Conservation (phyloP, 768 basidiomycete genomes). For the Cubamyces lactineus region DNA sequence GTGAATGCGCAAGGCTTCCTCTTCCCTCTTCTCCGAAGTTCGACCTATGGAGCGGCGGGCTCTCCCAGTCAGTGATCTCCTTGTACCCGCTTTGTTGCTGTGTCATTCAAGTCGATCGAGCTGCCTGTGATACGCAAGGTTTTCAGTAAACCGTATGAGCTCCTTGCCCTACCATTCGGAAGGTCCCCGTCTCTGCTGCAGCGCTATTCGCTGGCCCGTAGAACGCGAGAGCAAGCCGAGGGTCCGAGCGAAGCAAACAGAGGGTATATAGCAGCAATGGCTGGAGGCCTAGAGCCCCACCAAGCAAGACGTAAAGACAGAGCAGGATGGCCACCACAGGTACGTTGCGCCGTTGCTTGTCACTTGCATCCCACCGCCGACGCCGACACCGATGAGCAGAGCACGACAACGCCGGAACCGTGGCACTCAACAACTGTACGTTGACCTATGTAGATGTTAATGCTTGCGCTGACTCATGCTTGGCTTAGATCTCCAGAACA, state of each 20-base stretch:
- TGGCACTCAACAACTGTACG: conserved; percentile 47
- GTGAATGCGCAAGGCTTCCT: conserved; percentile 5
- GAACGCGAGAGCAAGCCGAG: conserved; percentile 5
- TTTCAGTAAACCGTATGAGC: conserved; percentile 19
- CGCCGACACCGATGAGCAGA: background rate
- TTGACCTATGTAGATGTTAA: background rate
- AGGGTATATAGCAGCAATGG: conserved; percentile 21
- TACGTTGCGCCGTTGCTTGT: background rate
- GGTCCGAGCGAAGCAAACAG: conserved; percentile 12
- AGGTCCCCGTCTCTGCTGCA: conserved; percentile 13
- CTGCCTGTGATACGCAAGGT: conserved; percentile 25
- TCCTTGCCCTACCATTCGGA: conserved; percentile 16
- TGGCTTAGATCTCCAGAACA: conserved; percentile 56
- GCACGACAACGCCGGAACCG: conserved; percentile 21
- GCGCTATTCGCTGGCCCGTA: background rate
- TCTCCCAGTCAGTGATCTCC: conserved; percentile 16
- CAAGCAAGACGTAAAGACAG: background rate
- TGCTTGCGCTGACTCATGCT: background rate
- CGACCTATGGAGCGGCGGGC: conserved; percentile 12
- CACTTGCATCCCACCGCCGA: background rate
- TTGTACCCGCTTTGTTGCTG: conserved; percentile 11
- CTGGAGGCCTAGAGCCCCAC: background rate
- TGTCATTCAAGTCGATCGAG: conserved; percentile 18
- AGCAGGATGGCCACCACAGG: conserved; percentile 14
- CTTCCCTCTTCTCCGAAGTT: background rate